phyloP scores from a whole-genome alignment of 441 rosid species.

The Isatis lusitanica region DNA sequence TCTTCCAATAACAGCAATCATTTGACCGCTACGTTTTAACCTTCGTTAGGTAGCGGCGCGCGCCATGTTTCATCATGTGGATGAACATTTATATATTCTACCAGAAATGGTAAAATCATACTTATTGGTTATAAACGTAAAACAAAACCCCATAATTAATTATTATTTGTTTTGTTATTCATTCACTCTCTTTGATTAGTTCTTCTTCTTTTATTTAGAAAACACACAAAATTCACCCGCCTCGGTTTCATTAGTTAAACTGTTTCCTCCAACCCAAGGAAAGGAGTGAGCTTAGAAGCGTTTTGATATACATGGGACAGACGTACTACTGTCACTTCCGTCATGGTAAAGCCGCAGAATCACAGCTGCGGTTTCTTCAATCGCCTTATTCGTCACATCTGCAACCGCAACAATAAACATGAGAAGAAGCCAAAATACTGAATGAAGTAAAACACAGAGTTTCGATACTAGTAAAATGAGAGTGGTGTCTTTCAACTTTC shows the following conservation, averaged over 20 bases:
- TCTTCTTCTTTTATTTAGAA: background rate
- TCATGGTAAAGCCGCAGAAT: constrained; percentile 73
- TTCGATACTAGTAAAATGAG: background rate
- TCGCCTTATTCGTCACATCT: constrained; percentile 92
- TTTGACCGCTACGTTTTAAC: constrained; percentile 25
- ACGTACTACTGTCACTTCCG: constrained; percentile 53
- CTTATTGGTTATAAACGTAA: background rate
- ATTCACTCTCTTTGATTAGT: background rate
- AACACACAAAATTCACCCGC: background rate
- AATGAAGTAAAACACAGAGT: background rate
- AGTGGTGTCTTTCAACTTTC: background rate
- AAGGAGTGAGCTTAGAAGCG: constrained; percentile 45
- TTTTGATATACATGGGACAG: constrained; percentile 75
- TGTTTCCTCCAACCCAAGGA: background rate
- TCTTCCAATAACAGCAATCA: constrained; percentile 22
- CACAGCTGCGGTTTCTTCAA: constrained; percentile 89
- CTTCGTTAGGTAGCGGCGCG: background rate
- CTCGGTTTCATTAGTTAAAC: background rate
- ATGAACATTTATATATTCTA: too few species aligned
- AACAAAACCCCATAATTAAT: background rate
- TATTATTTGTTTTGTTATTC: background rate
- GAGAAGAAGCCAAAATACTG: background rate
- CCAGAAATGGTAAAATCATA: too few species aligned
- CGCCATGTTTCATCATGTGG: too few species aligned
- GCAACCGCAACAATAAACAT: constrained; percentile 23